Evolutionary conservation across 2,329 filamentous ascomycete genomes (phyloP).

Genomic region (Zymoseptoria pseudotritici): DNA sequence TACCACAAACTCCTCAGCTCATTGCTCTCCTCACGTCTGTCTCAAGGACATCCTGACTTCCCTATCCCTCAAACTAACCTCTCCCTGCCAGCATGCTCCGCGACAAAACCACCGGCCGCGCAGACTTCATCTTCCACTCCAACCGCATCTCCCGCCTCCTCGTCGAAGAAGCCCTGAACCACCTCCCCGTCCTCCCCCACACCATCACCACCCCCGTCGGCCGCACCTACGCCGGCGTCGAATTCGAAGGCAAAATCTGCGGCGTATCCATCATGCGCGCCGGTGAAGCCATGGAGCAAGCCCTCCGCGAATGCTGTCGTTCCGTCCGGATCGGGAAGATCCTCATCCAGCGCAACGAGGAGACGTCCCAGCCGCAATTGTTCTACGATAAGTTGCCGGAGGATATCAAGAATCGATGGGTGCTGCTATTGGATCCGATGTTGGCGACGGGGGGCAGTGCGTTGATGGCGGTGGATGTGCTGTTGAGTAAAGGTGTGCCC

Average conservation of each 20-base stretch:
- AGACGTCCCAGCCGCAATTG: constrained; percentile 81
- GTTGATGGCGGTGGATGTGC: constrained; percentile 91
- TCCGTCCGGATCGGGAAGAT: constrained; percentile 99
- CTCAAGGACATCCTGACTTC: too few relatives aligned
- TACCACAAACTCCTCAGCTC: constrained; percentile 89
- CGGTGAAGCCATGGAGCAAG: constrained; percentile 97
- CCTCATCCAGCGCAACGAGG: constrained; percentile 92
- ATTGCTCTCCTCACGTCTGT: constrained; percentile 96
- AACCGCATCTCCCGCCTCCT: constrained; percentile 95
- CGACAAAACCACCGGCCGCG: constrained; percentile 79
- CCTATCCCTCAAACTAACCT: background rate
- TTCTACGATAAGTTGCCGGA: constrained; percentile 97
- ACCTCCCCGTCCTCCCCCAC: constrained; percentile 84
- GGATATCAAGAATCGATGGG: constrained; percentile 89
- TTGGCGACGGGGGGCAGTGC: constrained; percentile 97
- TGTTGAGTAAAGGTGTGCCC: constrained; percentile 82
- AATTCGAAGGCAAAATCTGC: constrained; percentile 97
- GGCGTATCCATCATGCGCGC: constrained; percentile 98
- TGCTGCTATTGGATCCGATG: constrained; percentile 94
- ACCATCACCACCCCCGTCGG: constrained; percentile 87
- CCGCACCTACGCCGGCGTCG: constrained; percentile 77
- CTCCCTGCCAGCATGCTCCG: constrained; percentile 70
- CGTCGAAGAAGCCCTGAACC: constrained; percentile 94
- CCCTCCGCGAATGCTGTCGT: constrained; percentile 88
- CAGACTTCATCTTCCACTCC: constrained; percentile 98